These are phyloP conservation scores for Protea cynaroides DNA, from an alignment of 164 flowering plant species.

Conservation along the genomic window DNA sequence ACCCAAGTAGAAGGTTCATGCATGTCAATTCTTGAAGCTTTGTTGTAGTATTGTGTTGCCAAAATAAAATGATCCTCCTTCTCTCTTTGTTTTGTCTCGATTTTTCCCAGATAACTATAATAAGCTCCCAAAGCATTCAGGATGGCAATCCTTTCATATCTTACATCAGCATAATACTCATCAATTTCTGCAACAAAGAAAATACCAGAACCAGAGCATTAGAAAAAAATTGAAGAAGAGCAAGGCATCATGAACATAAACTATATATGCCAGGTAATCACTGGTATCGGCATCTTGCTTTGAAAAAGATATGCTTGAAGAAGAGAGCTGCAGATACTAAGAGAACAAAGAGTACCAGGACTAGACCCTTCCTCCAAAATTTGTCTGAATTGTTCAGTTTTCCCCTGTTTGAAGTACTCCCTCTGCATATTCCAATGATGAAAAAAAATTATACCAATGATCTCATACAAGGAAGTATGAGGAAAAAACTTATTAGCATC, in stretches of 20 bases:
- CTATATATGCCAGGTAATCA: background rate
- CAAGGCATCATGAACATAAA: background rate
- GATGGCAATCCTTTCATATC: conserved; percentile 90
- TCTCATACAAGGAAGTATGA: background rate
- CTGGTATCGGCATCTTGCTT: background rate
- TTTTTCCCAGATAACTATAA: conserved; percentile 84
- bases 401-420: conserved; percentile 98
- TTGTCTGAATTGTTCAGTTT: conserved; percentile 74
- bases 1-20: conserved; percentile 98
- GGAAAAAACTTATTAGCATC: background rate
- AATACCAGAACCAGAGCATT: conserved; percentile 1
- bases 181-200: conserved; percentile 69
- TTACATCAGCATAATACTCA: conserved; percentile 93
- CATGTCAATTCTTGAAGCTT: conserved; percentile 92
- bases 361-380: conserved; percentile 97
- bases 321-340: background rate
- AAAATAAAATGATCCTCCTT: conserved; percentile 80
- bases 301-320: background rate
- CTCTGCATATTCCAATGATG: conserved; percentile 45
- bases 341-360: conserved; percentile 46
- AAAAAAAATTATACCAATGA: background rate
- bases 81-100: conserved; percentile 79
- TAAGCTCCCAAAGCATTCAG: conserved; percentile 94
- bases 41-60: conserved; percentile 86
- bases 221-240: background rate